Base-by-base conservation (phyloP, 148 eudicot genomes). In the Diospyros kaki region DNA sequence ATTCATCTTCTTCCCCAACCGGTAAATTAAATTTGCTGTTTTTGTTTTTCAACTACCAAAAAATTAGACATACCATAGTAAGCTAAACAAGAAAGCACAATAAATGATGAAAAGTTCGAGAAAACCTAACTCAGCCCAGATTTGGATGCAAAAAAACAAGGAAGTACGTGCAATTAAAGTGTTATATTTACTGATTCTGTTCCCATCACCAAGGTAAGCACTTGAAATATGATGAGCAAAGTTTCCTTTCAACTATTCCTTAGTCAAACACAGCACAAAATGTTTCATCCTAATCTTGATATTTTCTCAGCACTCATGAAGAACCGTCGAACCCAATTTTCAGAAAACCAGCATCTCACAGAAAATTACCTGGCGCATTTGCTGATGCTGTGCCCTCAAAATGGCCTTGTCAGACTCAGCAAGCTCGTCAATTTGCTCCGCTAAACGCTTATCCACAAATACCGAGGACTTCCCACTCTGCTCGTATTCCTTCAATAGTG, bases 1-100 rank as follows among this genome's bases (percentile, higher is more conserved):
- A 84, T 55, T 89, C 94, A 53, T 95, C 97, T 72, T 94, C 98
- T 71, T 95, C 99, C 42, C 92, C 99, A 81, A 92, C 99, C 4
- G 99, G 88, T 74, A 95, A 83, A 78, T 89, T 87, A 74, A 74
- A 95, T 81, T 89, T 92, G 89, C 81, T 85, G 45, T 87, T 89
- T 90, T 94, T 92, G 69, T 77, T 83, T 78, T 89, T 94, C 67
- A 85, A 75, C 97, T 92, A 82, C n/a, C 50, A 79, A 74, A 80
- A 74, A 2, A 6, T 9, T 6, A 28, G 50, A 54, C 12, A 65
- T 15, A 56, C 39, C 44, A 43, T 5, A 2, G n/a, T 45, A 2
- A 54, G 28, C 50, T 28, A 43, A 64, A 3, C 17, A 56, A 10
- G 28, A 68, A 3, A 45, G 13, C 2, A 28, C 5, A 42, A 39